phyloP scores from a whole-genome alignment of 1,284 basidiomycete genomes.

The Leccinum variabile region DNA sequence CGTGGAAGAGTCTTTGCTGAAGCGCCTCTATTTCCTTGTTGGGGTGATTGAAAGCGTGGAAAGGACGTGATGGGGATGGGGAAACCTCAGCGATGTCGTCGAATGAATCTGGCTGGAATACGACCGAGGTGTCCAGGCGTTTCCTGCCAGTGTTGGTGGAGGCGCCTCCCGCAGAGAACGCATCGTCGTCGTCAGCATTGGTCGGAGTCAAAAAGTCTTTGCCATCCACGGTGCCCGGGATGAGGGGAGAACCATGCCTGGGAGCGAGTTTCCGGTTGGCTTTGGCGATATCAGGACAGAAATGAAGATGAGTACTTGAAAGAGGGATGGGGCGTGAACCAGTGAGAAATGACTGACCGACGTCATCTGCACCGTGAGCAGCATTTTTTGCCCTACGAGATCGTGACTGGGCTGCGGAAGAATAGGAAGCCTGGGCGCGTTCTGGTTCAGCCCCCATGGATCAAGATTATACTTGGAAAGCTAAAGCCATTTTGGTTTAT shows the following conservation, averaged over 20 bases:
- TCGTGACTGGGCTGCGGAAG: no score
- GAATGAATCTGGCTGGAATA: slow-evolving; percentile 56
- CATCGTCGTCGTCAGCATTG: slow-evolving; percentile 55
- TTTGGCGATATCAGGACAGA: slow-evolving; percentile 67
- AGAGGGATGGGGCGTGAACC: no score
- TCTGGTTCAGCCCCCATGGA: no score
- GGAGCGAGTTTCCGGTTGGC: slow-evolving; percentile 55
- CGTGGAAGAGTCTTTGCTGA: slow-evolving; percentile 77
- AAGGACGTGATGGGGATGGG: slow-evolving; percentile 58
- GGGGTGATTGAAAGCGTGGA: slow-evolving; percentile 68
- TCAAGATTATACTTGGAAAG: no score
- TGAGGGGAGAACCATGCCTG: slow-evolving; percentile 66
- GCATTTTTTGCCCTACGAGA: no score
- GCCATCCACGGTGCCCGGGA: slow-evolving; percentile 43
- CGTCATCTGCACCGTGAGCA: no score
- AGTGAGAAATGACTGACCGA: no score
- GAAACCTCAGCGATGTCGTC: slow-evolving; percentile 54
- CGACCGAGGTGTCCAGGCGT: slow-evolving; percentile 43
- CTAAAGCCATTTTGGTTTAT: no score
- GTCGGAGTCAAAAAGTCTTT: slow-evolving; percentile 61
- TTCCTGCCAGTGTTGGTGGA: no score
- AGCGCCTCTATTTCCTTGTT: slow-evolving; percentile 77
- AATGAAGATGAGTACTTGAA: no score
- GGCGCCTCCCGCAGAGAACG: slow-evolving; percentile 59
- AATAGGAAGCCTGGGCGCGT: no score